These are phyloP conservation scores for Trichophyton simii DNA, from an alignment of 2,329 filamentous ascomycete species.

Conservation along the genomic window DNA sequence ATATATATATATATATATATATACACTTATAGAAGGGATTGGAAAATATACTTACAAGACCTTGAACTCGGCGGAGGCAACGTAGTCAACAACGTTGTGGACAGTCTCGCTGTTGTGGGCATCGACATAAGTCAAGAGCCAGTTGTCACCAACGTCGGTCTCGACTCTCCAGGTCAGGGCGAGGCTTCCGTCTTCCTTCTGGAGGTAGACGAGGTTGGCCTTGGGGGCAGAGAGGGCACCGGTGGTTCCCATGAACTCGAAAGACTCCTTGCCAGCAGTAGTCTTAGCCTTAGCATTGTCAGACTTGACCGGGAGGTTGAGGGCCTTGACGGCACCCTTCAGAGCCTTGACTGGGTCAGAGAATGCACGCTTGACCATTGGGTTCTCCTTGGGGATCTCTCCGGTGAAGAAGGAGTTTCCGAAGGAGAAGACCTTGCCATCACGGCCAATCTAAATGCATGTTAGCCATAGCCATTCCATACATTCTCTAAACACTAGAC, in stretches of 20 bases:
- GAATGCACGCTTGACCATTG: slow-evolving; percentile 7
- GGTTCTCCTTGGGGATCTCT: slow-evolving; percentile 7
- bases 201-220: slow-evolving; percentile 10
- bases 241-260: slow-evolving; percentile 11
- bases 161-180: slow-evolving; percentile 11
- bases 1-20: too few relatives aligned
- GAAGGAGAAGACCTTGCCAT: slow-evolving; percentile 12
- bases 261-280: slow-evolving; percentile 5
- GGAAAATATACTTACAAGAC: slow-evolving; percentile 8
- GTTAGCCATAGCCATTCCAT: background rate
- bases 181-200: slow-evolving; percentile 9
- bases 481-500: too few relatives aligned
- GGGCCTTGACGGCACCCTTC: slow-evolving; percentile 7
- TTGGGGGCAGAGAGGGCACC: slow-evolving; percentile 10
- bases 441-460: slow-evolving; percentile 6
- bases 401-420: slow-evolving; percentile 12
- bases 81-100: slow-evolving; percentile 11
- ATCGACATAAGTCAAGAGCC: slow-evolving; percentile 12
- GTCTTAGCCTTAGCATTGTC: slow-evolving; percentile 8
- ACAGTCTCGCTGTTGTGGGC: slow-evolving; percentile 9
- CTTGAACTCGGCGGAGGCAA: slow-evolving; percentile 8
- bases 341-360: slow-evolving; percentile 9
- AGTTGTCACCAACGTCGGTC: slow-evolving; percentile 12
- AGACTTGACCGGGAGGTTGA: slow-evolving; percentile 8
- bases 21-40: background rate